These are phyloP conservation scores for Chalaropsis ovoidea DNA, from an alignment of 2,329 filamentous ascomycete genomes.

Conservation along the genomic window DNA sequence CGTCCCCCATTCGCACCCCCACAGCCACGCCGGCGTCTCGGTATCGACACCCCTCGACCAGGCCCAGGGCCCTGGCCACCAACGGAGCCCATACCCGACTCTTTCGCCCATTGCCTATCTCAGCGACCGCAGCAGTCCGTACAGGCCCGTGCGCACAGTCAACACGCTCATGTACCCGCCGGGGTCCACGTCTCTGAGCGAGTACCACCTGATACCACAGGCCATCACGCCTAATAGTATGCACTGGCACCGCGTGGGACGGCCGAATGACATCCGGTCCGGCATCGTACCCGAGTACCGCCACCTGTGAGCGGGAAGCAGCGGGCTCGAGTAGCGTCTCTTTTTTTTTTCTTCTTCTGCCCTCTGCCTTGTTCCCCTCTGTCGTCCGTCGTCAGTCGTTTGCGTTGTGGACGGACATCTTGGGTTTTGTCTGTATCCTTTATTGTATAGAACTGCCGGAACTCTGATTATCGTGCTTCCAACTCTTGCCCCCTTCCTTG, in stretches of 20 bases:
- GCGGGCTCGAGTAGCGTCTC: neutral
- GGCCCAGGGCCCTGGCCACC: neutral
- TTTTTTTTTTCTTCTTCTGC: neutral
- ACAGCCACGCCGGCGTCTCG: neutral
- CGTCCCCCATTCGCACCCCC: constrained; percentile 15
- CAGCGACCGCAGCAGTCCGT: constrained; percentile 80
- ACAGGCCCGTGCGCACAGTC: constrained; percentile 79
- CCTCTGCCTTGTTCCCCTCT: neutral
- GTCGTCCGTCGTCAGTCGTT: neutral
- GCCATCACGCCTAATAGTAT: constrained; percentile 58
- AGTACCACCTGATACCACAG: constrained; percentile 50
- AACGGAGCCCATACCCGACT: constrained; percentile 20
- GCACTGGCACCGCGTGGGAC: constrained; percentile 71
- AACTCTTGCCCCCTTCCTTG: neutral
- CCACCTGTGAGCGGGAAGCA: constrained; percentile 1
- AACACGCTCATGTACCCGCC: constrained; percentile 86
- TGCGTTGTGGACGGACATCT: neutral
- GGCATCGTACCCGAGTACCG: constrained; percentile 57
- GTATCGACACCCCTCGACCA: constrained; percentile 12
- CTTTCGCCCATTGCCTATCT: constrained; percentile 82
- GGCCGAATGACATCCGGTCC: constrained; percentile 55
- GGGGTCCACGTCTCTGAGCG: constrained; percentile 66
- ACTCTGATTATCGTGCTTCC: neutral
- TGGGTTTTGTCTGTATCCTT: neutral
- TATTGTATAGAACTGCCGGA: neutral